Evolutionary conservation across 345 rosid species (phyloP), one percentile per base, ranked within the genome.

Genomic region (Raphanus sativus): DNA sequence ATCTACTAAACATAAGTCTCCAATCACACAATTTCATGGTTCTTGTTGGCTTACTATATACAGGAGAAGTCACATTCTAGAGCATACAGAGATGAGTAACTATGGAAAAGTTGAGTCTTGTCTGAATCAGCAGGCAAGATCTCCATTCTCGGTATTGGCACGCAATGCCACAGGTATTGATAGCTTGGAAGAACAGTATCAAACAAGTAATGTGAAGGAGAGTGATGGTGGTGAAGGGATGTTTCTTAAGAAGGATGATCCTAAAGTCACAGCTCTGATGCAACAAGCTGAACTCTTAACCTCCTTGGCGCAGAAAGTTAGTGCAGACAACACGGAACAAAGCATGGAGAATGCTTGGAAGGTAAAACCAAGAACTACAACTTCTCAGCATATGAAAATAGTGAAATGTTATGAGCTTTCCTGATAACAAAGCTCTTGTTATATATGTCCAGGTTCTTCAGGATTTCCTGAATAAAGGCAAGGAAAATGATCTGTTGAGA

Each of bases 261-360:
- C 96, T 36, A 92, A 87, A 86, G 81, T 91, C 75, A 67, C 84
- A 61, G 94, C 91, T 80, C 81, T 95, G 88, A 86, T 91, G 91
- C 91, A 92, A 84, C 98, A 92, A 87, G 98, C 99, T 34, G 93
- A 89, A 79, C 90, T 92, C 77, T 87, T 95, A 75, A 86, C 89
- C 77, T 87, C 97, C 11, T 86, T 95, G 63, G 91, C 97, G 2
- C 63, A 73, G 73, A 95, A 87, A 81, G 94, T 95, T 63, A 86
- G 84, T 71, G 67, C 85, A 36, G 98, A 92, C 67, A 89, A 86
- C 80, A 84, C 91, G 66, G 97, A 91, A 30, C 91, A 89, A 83
- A 87, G 96, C 85, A 86, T 91, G 76, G 99, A 95, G 85, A 87
- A 87, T 89, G 96, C 99, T 78, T 91, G 97, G 99, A 92, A 89